These are phyloP conservation scores for Colletotrichum sp. DNA, from an alignment of 2,329 filamentous ascomycete species.

Conservation along the genomic window DNA sequence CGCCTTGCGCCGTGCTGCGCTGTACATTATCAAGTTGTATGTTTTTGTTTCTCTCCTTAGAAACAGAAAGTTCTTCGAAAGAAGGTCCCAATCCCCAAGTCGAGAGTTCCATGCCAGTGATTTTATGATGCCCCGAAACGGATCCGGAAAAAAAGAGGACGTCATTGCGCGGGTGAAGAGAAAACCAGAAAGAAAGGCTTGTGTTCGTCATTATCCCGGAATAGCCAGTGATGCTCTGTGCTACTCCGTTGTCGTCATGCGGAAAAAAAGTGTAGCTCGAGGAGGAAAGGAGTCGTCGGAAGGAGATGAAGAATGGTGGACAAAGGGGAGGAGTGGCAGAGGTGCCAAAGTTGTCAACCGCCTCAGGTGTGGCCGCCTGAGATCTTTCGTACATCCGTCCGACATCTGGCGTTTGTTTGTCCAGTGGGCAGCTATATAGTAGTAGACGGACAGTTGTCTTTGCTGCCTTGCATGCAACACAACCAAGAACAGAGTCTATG, in stretches of 20 bases:
- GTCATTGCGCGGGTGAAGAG: slow-evolving; percentile 21
- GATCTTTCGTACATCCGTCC: slow-evolving; percentile 11
- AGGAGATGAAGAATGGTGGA: slow-evolving; percentile 12
- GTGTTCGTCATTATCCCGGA: slow-evolving; percentile 22
- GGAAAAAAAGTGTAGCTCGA: slow-evolving; percentile 18
- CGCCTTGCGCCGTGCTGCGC: slow-evolving; percentile 44
- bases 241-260: slow-evolving; percentile 19
- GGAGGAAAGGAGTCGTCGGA: slow-evolving; percentile 6
- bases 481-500: slow-evolving; percentile 9
- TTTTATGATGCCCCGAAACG: slow-evolving; percentile 17
- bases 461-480: slow-evolving; percentile 10
- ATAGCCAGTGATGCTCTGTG: slow-evolving; percentile 17
- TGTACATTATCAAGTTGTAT: slow-evolving; percentile 36
- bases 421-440: slow-evolving; percentile 16
- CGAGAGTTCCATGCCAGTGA: slow-evolving; percentile 24
- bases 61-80: slow-evolving; percentile 12
- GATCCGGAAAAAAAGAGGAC: slow-evolving; percentile 3
- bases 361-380: slow-evolving; percentile 12
- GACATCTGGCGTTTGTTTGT: slow-evolving; percentile 11
- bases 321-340: slow-evolving; percentile 1
- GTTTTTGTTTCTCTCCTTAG: slow-evolving; percentile 20
- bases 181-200: slow-evolving; percentile 32
- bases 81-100: slow-evolving; percentile 18
- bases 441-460: not conserved
- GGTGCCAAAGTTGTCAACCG: not conserved